A percentile compares a stretch with the other conserved stretches of the same genome.
Evolutionary conservation across 257 asterid species (phyloP).

Genomic region (Ocimum tenuiflorum): DNA sequence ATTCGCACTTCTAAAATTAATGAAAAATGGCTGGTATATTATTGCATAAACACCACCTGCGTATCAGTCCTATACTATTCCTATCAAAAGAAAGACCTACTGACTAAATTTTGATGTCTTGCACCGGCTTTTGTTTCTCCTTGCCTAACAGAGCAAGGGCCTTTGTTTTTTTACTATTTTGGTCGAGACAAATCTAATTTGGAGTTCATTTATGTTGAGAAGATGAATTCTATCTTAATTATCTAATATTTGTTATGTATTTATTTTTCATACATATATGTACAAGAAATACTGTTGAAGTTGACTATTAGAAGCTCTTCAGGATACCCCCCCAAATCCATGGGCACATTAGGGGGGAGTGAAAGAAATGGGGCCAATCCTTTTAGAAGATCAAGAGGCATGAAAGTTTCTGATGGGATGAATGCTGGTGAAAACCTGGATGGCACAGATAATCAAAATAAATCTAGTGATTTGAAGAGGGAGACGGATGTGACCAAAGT

Average conservation of each 20-base stretch:
- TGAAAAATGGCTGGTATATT: neutral
- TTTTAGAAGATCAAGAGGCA: slow-evolving; percentile 37
- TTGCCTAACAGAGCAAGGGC: neutral
- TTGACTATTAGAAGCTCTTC: slow-evolving; percentile 27
- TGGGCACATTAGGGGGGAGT: slow-evolving; percentile 31
- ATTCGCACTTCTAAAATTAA: no score
- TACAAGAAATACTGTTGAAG: slow-evolving; percentile 1
- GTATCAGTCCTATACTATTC: no score
- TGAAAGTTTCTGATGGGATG: slow-evolving; percentile 24
- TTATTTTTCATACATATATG: neutral
- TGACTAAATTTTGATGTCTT: neutral
- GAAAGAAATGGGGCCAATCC: slow-evolving; percentile 44
- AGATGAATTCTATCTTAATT: neutral
- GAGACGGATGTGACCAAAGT: slow-evolving; percentile 29
- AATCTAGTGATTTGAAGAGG: slow-evolving; percentile 25
- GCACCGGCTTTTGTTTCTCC: neutral
- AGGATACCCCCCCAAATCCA: slow-evolving; percentile 37
- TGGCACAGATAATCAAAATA: slow-evolving; percentile 16
- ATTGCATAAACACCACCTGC: no score
- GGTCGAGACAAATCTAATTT: neutral
- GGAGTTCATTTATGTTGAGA: neutral
- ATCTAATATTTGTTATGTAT: neutral
- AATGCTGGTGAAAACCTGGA: slow-evolving; percentile 20
- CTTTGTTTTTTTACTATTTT: neutral
- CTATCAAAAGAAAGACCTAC: neutral